A percentile compares a stretch with the other conserved stretches of the same genome.
phyloP scores from a whole-genome alignment of 768 basidiomycete genomes.

The Austroboletus festivus region DNA sequence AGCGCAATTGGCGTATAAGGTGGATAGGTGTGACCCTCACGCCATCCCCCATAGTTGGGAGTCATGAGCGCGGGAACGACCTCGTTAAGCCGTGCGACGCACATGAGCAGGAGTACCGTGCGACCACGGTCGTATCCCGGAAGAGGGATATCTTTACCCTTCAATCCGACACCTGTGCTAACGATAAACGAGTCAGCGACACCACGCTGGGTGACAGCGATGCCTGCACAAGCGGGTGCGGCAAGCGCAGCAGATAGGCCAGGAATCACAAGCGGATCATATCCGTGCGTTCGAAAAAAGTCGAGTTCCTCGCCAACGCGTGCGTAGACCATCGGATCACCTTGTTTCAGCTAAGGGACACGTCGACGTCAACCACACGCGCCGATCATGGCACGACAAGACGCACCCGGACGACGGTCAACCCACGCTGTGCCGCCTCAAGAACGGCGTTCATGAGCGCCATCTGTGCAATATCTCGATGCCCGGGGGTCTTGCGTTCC shows the following conservation, averaged over 20 bases:
- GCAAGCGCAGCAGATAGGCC: conserved; percentile 89
- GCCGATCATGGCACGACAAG: not conserved
- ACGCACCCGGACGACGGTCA: conserved; percentile 82
- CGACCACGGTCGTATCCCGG: conserved; percentile 83
- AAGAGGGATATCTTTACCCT: conserved; percentile 77
- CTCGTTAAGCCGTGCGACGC: conserved; percentile 78
- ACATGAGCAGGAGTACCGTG: conserved; percentile 90
- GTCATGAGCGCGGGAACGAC: conserved; percentile 61
- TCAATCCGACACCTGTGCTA: conserved; percentile 90
- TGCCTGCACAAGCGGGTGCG: conserved; percentile 83
- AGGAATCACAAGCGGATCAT: conserved; percentile 81
- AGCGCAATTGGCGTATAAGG: conserved; percentile 80
- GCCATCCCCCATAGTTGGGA: conserved; percentile 35
- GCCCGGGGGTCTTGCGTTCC: conserved; percentile 96
- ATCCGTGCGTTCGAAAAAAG: conserved; percentile 84
- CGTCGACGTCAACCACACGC: not conserved
- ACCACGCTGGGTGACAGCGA: conserved; percentile 94
- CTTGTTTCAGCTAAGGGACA: conserved; percentile 81
- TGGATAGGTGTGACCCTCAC: conserved; percentile 66
- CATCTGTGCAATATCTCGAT: conserved; percentile 89
- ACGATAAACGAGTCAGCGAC: conserved; percentile 87
- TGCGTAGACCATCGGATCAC: conserved; percentile 93
- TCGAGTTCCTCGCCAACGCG: conserved; percentile 93
- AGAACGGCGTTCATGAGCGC: conserved; percentile 94
- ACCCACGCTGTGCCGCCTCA: conserved; percentile 72